Evolutionary conservation across 345 rosid species (phyloP), one percentile per base, ranked within the genome.

Genomic region (Dimocarpus longan): DNA sequence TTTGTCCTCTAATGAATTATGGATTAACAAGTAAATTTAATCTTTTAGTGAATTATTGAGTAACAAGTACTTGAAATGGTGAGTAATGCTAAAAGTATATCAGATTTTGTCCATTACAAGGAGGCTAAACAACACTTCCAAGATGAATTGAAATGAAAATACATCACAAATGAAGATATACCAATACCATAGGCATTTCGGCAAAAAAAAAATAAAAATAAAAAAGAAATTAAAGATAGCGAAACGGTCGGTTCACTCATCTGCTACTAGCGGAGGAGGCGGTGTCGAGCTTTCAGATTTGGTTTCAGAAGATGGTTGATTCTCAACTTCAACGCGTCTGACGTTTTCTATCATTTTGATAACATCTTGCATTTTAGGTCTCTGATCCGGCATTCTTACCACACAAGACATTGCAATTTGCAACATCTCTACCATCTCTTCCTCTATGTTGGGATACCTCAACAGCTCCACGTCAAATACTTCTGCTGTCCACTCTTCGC

Each of bases 401-500:
- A 94, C 98, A 64, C 99, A 94, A 1, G 99, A 82, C 95, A 97
- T 87, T 18, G 98, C 98, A 42, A 97, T 92, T 85, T 97, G 99
- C 80, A 97, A 80, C 99, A 97, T 89, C 88, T 92, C 99, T 39
- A 97, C 99, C 92, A 97, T 86, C 89, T 97, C 99, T 85, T 97
- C 98, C 78, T 97, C 98, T 67, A 97, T 97, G 77, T 93, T 93
- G 10, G 98, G 90, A 85, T 88, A 91, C 84, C 93, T 89, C 83
- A 93, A 82, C 82, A 97, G 89, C 90, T 94, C 98, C 0, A 94
- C 70, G n/a, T 97, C 99, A 8, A 94, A 96, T 4, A 97, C 99
- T 73, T 97, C 98, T 40, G 98, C 98, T 0, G 98, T 96, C 99
- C 98, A 94, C 85, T 96, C 99, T 75, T 96, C 99, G 39, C 98